Conservation (phyloP, 768 basidiomycete species). For the Leccinum uliginosum region DNA sequence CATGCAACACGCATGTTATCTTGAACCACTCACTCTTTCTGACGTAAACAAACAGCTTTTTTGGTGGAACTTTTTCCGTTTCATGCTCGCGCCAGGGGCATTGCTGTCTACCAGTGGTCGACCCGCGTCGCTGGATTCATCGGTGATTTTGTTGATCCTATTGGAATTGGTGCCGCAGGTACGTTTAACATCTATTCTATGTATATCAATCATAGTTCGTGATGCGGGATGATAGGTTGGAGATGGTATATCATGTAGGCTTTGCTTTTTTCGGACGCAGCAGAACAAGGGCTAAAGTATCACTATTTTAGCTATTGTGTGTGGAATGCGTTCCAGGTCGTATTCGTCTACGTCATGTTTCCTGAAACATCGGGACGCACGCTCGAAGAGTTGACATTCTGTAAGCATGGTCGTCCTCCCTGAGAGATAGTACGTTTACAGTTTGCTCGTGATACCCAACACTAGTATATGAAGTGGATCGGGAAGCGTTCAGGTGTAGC, state of each 20-base stretch:
- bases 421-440: background rate
- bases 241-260: conserved; percentile 11
- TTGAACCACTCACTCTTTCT: background rate
- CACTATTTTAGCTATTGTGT: conserved; percentile 9
- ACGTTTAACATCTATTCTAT: background rate
- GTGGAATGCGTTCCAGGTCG: conserved; percentile 14
- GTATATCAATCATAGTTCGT: background rate
- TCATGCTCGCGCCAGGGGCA: conserved; percentile 56
- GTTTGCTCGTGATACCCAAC: too few relatives aligned
- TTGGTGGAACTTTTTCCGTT: conserved; percentile 63
- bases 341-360: conserved; percentile 16
- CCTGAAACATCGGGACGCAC: conserved; percentile 18
- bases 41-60: conserved; percentile 37
- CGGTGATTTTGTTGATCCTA: conserved; percentile 7
- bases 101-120: conserved; percentile 58
- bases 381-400: conserved; percentile 17
- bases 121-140: conserved; percentile 32
- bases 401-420: conserved; percentile 3
- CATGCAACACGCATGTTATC: background rate
- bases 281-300: background rate
- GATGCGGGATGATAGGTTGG: conserved; percentile 5
- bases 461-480: too few relatives aligned
- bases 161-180: conserved; percentile 6
- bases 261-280: background rate
- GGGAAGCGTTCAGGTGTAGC: background rate